These are phyloP conservation scores for Chaetomium sp. DNA, from an alignment of 2,329 filamentous ascomycete species.

Conservation along the genomic window DNA sequence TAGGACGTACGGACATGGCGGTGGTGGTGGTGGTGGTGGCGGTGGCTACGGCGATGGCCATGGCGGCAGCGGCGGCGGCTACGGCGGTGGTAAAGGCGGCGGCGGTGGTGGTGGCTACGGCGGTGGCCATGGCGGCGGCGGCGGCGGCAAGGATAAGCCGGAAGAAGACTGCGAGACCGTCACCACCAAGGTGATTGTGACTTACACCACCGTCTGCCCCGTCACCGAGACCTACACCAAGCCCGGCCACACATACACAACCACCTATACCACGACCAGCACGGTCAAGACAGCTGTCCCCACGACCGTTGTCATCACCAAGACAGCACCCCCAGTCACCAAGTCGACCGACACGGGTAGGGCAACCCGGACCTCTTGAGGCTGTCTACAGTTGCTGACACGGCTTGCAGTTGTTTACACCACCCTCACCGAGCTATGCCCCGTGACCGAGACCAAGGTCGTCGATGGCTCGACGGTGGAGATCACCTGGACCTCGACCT, in stretches of 20 bases:
- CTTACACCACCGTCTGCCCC: constrained; percentile 45
- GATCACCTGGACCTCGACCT: constrained; percentile 46
- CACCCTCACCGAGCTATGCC: constrained; percentile 49
- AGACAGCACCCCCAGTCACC: constrained; percentile 28
- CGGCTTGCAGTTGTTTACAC: constrained; percentile 41
- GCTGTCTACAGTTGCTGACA: constrained; percentile 31
- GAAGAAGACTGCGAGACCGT: constrained; percentile 23
- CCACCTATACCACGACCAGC: constrained; percentile 51
- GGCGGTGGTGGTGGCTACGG: too few relatives aligned
- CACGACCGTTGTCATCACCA: constrained; percentile 35
- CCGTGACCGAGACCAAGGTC: constrained; percentile 50
- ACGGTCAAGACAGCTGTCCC: constrained; percentile 41
- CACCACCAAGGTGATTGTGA: constrained; percentile 33
- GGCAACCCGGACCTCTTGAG: background rate
- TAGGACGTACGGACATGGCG: constrained; percentile 16
- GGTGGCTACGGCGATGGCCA: too few relatives aligned
- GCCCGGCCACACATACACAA: constrained; percentile 44
- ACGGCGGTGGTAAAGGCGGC: too few relatives aligned
- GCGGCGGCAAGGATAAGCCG: background rate
- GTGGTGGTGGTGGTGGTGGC: background rate
- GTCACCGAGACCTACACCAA: constrained; percentile 47
- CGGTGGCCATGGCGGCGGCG: too few relatives aligned
- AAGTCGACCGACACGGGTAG: constrained; percentile 34
- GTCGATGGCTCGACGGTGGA: constrained; percentile 46
- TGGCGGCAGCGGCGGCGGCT: too few relatives aligned